phyloP scores from a whole-genome alignment of 495 filamentous ascomycete genomes.

The Zalerion maritima region DNA sequence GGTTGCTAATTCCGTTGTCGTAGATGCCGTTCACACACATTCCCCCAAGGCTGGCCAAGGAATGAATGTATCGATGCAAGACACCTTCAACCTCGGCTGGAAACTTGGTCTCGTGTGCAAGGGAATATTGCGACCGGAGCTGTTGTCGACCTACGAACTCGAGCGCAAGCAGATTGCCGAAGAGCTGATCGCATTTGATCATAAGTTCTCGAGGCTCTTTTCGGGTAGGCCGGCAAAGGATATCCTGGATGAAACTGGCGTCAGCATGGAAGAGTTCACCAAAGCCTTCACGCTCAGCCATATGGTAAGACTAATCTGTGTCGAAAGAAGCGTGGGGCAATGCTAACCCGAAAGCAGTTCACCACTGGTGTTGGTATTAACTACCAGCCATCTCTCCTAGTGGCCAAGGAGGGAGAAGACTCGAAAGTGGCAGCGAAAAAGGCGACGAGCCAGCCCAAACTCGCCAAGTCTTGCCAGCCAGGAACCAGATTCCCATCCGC shows the following conservation, averaged over 20 bases:
- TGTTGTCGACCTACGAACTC: slow-evolving; percentile 55
- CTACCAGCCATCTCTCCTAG: slow-evolving; percentile 16
- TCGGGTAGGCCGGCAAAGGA: slow-evolving; percentile 29
- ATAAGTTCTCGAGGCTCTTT: slow-evolving; percentile 36
- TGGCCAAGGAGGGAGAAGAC: slow-evolving; percentile 11
- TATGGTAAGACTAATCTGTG: slow-evolving; percentile 10
- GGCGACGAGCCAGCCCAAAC: slow-evolving; percentile 12
- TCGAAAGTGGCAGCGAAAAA: background rate
- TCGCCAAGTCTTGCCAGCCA: slow-evolving; percentile 32
- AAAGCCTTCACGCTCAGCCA: slow-evolving; percentile 22
- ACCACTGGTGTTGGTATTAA: slow-evolving; percentile 21
- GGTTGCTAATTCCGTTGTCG: slow-evolving; percentile 6
- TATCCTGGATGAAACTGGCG: slow-evolving; percentile 25
- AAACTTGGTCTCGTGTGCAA: slow-evolving; percentile 50
- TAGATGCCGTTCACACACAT: slow-evolving; percentile 47
- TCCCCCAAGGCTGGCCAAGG: slow-evolving; percentile 63
- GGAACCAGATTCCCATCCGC: slow-evolving; percentile 44
- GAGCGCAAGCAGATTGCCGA: slow-evolving; percentile 57
- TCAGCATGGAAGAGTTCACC: slow-evolving; percentile 32
- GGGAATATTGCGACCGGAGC: slow-evolving; percentile 30
- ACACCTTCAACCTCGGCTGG: slow-evolving; percentile 62
- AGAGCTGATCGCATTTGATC: slow-evolving; percentile 61
- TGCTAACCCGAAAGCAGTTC: slow-evolving; percentile 11
- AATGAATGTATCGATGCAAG: slow-evolving; percentile 59
- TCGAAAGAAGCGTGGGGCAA: too few relatives aligned